A percentile compares a stretch with the other conserved stretches of the same genome.
Evolutionary conservation across 1,284 basidiomycete species (phyloP).

Genomic region (Violaceomyces palustris): DNA sequence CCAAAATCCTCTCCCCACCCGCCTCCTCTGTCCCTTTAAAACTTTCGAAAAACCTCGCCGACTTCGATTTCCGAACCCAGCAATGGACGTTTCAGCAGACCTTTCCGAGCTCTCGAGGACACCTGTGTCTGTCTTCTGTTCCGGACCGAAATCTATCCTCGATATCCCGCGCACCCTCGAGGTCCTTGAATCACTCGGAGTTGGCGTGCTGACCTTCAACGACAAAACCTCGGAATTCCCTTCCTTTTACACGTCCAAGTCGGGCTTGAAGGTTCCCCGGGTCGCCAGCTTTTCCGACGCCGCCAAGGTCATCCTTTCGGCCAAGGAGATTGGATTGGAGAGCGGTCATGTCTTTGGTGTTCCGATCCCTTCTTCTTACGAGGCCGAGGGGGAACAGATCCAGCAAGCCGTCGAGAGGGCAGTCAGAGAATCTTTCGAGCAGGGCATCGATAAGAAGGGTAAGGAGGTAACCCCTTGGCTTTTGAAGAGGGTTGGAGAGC

Average conservation of each 20-base stretch:
- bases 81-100: conserved; percentile 69
- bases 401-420: conserved; percentile 81
- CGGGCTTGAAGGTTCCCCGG: conserved; percentile 68
- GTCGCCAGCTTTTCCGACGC: conserved; percentile 18
- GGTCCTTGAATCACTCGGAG: conserved; percentile 93
- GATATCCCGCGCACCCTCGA: conserved; percentile 90
- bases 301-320: conserved; percentile 57
- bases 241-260: conserved; percentile 82
- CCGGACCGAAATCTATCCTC: conserved; percentile 89
- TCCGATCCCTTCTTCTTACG: conserved; percentile 77
- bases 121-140: conserved; percentile 68
- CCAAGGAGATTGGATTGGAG: conserved; percentile 59
- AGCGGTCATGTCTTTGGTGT: conserved; percentile 67
- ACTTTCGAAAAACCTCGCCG: background rate
- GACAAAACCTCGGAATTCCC: conserved; percentile 71
- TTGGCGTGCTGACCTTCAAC: conserved; percentile 79
- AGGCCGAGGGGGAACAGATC: conserved; percentile 65
- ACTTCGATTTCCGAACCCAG: conserved; percentile 54
- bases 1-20: too few relatives aligned
- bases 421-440: conserved; percentile 72
- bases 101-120: conserved; percentile 45
- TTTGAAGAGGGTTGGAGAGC: conserved; percentile 72
- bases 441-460: conserved; percentile 73
- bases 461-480: conserved; percentile 97
- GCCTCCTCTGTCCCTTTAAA: background rate